A percentile compares a stretch with the other conserved stretches of the same genome.
Evolutionary conservation across 345 rosid species (phyloP).

Genomic region (Lepidium aucheri): DNA sequence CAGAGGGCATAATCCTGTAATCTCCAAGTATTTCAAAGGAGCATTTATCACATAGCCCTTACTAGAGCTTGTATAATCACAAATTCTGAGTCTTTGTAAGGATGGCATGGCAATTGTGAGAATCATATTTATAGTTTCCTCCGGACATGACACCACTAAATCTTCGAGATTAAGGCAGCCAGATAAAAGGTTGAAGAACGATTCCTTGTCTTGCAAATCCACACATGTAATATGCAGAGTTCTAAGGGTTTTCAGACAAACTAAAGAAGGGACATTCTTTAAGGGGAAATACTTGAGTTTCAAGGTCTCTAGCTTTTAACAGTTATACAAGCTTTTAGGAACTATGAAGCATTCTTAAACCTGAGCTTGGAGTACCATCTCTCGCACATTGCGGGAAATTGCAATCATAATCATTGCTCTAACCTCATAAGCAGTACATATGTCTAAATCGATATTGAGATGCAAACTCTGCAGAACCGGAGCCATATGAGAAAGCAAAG

Average conservation of each 20-base stretch:
- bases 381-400: not conserved
- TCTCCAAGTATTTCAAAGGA: too few species aligned
- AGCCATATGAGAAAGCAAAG: too few species aligned
- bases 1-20: too few species aligned
- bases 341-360: not conserved
- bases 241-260: not conserved
- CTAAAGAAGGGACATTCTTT: not conserved
- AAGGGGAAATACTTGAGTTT: not conserved
- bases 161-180: not conserved
- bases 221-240: not conserved
- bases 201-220: not conserved
- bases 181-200: not conserved
- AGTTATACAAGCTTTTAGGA: not conserved
- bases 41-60: not conserved
- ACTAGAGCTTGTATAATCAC: too few species aligned
- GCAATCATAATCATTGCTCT: not conserved
- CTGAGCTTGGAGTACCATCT: not conserved
- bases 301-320: not conserved
- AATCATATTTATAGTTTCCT: not conserved
- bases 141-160: not conserved
- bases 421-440: not conserved
- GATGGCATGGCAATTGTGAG: not conserved
- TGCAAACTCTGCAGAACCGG: not conserved
- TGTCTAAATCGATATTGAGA: not conserved
- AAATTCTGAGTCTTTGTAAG: not conserved